Evolutionary conservation across 805 yeast species (phyloP), one percentile per base, ranked within the genome.

Genomic region (Lachancea nothofagi): DNA sequence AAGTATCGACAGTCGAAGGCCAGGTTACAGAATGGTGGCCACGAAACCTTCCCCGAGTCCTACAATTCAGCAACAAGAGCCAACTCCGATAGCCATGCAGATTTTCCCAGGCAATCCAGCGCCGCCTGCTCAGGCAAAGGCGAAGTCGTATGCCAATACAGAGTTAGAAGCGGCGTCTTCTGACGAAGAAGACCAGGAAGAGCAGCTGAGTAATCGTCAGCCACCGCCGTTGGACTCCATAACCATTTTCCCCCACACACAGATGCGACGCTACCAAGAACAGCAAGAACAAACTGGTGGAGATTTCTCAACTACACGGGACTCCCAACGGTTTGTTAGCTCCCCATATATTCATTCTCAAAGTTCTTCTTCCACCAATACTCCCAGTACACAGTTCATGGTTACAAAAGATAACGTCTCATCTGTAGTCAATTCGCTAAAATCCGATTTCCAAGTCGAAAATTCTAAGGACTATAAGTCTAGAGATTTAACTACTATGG

Each of bases 191-290:
- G 18, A 27, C 9, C 15, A 15, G 20, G 31, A 28, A 8, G 33
- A 29, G 8, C 21, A 15, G 9, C 19, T 12, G 9, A n/a, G 7
- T 14, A 10, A 27, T 4, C 29, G 34, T 12, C 34, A 29, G 19
- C 42, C 38, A 6, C 42, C 42, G 9, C 46, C 46, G 2, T 28
- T 43, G 18, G 46, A 43, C 32, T 43, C 46, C 4, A 43, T 43
- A 7, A 43, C 42, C 9, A 29, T 43, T 10, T 33, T 43, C 19
- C 46, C 46, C 7, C 46, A 43, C 30, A 35, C 46, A 12, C 46
- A 43, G 21, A 43, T 43, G 46, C 40, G 23, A 14, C 33, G 41
- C 4, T 25, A 33, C 6, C 41, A 34, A 15, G 40, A 39, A 20
- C 38, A 31, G 17, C 29, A 24, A 22, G 26, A 13, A 7, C 27